Evolutionary conservation across 352 stramenopile genomes (phyloP).

Genomic region (Nothophytophthora sp.): DNA sequence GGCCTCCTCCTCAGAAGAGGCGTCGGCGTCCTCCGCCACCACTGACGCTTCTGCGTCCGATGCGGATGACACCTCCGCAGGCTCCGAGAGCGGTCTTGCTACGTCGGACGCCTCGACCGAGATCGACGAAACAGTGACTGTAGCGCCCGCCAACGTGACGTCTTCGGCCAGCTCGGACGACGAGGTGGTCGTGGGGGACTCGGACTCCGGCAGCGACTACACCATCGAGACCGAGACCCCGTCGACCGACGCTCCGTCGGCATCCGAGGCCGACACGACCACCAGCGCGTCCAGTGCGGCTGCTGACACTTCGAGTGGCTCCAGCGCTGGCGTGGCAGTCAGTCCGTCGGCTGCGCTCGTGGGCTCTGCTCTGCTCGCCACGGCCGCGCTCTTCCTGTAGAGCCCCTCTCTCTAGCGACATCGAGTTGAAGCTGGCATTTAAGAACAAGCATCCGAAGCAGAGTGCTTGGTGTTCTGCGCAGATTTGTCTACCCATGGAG

Average conservation of each 20-base stretch:
- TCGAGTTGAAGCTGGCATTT: background rate
- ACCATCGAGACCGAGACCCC: conserved; percentile 23
- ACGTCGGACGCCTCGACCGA: conserved; percentile 15
- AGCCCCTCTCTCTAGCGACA: background rate
- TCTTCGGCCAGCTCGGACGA: conserved; percentile 25
- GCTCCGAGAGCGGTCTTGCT: conserved; percentile 1
- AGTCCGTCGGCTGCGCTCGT: conserved; percentile 13
- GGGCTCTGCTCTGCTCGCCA: conserved; percentile 20
- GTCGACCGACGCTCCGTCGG: conserved; percentile 9
- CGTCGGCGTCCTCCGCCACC: conserved; percentile 10
- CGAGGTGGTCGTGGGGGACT: conserved; percentile 27
- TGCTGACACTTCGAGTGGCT: conserved; percentile 19
- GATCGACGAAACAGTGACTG: conserved; percentile 16
- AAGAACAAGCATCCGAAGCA: background rate
- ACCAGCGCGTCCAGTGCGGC: conserved; percentile 19
- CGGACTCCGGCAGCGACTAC: conserved; percentile 26
- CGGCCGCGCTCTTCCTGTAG: conserved; percentile 28
- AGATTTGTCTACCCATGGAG: background rate
- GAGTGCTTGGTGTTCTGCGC: background rate
- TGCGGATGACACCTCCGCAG: conserved; percentile 3
- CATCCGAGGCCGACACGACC: conserved; percentile 19
- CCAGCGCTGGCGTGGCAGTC: conserved; percentile 10
- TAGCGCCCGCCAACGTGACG: conserved; percentile 23
- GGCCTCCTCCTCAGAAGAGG: conserved; percentile 13
- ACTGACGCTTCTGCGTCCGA: conserved; percentile 9